Base-by-base conservation (phyloP, 345 rosid genomes). In the Camelina hispida region DNA sequence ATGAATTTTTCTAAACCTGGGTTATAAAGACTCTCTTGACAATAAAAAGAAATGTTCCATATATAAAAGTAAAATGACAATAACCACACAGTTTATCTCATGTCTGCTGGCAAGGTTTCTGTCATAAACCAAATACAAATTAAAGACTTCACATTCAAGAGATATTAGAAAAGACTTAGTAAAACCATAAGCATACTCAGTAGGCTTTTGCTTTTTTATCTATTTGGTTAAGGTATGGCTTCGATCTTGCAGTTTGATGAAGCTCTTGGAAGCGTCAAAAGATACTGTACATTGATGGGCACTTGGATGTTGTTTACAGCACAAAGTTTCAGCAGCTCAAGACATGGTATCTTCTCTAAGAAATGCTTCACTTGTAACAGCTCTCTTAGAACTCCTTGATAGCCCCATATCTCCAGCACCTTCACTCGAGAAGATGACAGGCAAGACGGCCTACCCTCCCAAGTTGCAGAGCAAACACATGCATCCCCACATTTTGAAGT, bases 341-440 rank as follows among this genome's bases (percentile, higher is more conserved):
- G 69, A 66, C 30, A 32, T 14, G 46, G 57, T 47, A 66, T 34
- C 46, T 48, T 66, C 12, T 16, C 38, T 53, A 66, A 12, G 44
- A 66, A 48, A 66, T 66, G 32, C 44, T 13, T 32, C n/a, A 18
- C 4, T 50, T 48, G 44, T 4, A 48, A 32, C 44, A 48, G 28
- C 32, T 66, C 69, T 32, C 3, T 30, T 6, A 23, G 7, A 15
- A 23, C 46, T 64, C 55, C 55, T 25, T 28, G 15, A 32, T 64
- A 48, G 7, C 30, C 6, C 6, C 7, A 17, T 48, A 66, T 66
- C 57, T 34, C 69, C 28, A 66, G 17, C 44, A 32, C 9, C 15
- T 51, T 35, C 20, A 51, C 59, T 50, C 14, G 71, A 66, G 9
- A 66, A 18, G 71, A 66, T 7, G 71, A 51, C 42, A 66, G 20